Conservation (phyloP, 331 rosid species). For the Dryas integrifolia region DNA sequence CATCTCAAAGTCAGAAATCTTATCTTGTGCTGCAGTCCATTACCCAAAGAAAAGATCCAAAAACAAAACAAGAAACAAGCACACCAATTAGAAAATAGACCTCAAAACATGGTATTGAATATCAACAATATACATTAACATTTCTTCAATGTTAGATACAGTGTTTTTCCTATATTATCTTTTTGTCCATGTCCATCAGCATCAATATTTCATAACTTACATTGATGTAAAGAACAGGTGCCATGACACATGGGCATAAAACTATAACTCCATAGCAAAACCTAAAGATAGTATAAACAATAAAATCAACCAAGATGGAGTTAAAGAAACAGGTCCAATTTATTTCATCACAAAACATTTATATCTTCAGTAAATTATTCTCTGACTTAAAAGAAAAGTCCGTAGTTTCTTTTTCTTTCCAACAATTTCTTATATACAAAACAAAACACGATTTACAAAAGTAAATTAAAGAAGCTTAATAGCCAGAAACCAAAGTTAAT, state of each 20-base stretch:
- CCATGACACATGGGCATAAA: background rate
- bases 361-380: background rate
- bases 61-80: background rate
- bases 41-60: background rate
- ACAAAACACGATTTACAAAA: background rate
- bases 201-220: background rate
- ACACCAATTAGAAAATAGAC: background rate
- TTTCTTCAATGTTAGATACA: background rate
- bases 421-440: background rate
- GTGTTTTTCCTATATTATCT: background rate
- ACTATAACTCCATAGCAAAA: background rate
- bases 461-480: background rate
- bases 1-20: constrained; percentile 93
- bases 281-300: background rate
- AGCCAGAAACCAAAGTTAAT: background rate
- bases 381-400: background rate
- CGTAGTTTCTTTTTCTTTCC: background rate
- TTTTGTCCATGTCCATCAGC: background rate
- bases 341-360: too few relatives aligned
- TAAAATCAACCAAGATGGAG: too few relatives aligned
- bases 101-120: too few relatives aligned
- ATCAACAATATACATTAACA: background rate
- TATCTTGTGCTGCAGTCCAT: constrained; percentile 60
- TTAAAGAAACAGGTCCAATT: too few relatives aligned
- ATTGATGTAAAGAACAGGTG: background rate